phyloP scores from a whole-genome alignment of 78 protist species.

The Dictyostelium intermedium region DNA sequence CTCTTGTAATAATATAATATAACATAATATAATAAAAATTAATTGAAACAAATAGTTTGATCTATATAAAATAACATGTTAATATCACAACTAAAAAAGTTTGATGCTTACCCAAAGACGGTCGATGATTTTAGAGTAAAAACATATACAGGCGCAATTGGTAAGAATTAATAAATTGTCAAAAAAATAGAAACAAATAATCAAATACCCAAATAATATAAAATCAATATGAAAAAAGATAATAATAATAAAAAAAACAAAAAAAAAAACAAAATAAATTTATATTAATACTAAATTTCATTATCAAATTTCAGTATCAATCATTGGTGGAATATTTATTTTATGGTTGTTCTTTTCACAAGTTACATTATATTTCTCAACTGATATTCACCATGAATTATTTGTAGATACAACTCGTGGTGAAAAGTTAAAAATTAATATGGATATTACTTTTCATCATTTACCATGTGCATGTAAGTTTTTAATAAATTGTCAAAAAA shows the following conservation, averaged over 20 bases:
- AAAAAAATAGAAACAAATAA: too few relatives aligned
- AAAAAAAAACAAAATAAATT: neutral
- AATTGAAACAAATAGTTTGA: too few relatives aligned
- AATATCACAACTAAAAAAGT: slow-evolving; percentile 54
- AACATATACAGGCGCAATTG: slow-evolving; percentile 88
- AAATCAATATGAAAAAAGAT: neutral
- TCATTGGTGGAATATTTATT: slow-evolving; percentile 48
- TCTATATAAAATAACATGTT: neutral
- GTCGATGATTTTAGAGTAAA: slow-evolving; percentile 90
- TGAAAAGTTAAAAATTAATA: slow-evolving; percentile 84
- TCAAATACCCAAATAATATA: neutral
- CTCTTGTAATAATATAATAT: neutral
- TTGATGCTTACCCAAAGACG: slow-evolving; percentile 94
- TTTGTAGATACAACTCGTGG: slow-evolving; percentile 83
- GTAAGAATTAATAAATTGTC: slow-evolving; percentile 55
- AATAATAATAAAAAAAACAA: neutral
- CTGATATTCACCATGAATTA: slow-evolving; percentile 71
- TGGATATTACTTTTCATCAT: slow-evolving; percentile 85
- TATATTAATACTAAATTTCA: neutral
- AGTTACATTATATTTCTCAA: slow-evolving; percentile 50
- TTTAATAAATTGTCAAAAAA: too few relatives aligned
- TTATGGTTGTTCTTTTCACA: slow-evolving; percentile 84
- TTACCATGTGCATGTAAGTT: slow-evolving; percentile 84
- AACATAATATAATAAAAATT: too few relatives aligned
- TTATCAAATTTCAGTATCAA: slow-evolving; percentile 43